Evolutionary conservation across 768 basidiomycete species (phyloP), one percentile per base, ranked within the genome.

Genomic region (Aureoboletus auriporus): DNA sequence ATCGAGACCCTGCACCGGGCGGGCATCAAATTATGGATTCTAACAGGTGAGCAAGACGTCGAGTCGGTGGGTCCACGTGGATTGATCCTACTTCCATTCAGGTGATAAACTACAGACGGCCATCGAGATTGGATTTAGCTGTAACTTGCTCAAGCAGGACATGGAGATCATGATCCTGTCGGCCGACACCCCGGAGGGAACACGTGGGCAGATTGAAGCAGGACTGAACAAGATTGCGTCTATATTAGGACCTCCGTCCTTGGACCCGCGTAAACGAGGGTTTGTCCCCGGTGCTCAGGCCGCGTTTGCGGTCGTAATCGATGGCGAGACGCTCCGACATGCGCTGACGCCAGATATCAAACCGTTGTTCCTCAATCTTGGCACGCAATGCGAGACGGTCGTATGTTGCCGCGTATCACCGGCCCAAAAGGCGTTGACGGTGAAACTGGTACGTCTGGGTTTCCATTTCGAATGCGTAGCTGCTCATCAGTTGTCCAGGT

Each of bases 161-260:
- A 97, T 95, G 93, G 94, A 97, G 49, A 71, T 98, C 49, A 96
- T 98, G 93, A 97, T 97, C 61, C 72, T 97, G 20, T 94, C 94
- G 0, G 89, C 94, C 2, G 88, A 90, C 46, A 77, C 80, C 0
- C 70, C 76, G 16, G 86, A 88, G 46, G 79, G 82, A 16, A 79
- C 94, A 1, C 84, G 89, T 11, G 68, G 83, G 2, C 90, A 96
- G 67, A 87, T 98, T 48, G 93, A 97, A 66, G 91, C 84, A 0
- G 93, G 89, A 2, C 66, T 96, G 50, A 94, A 96, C 74, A 96
- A 95, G 75, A 92, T 97, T 51, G 88, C 92, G 0, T 93, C 90
- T 0, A 71, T 90, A 8, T 72, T 85, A 4, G 92, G 92, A 2
- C 87, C 89, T 6, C 88, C 88, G 0, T 75, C 80, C 1, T 72